Conservation (phyloP, 2,329 filamentous ascomycete genomes). For the Xylaria digitata region DNA sequence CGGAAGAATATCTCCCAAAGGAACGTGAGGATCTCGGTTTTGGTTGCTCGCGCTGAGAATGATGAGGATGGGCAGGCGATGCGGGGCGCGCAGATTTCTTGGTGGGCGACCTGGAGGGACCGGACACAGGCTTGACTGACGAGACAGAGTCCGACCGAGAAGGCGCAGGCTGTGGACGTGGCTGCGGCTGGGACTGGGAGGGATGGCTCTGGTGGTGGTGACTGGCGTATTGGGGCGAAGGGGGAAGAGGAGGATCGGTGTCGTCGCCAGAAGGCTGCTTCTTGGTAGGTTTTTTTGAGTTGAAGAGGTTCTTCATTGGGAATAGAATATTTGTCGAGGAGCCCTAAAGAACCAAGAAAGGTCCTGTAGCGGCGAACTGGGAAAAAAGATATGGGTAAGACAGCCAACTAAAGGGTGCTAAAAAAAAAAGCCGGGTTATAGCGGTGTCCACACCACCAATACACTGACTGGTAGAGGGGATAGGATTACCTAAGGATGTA, state of each 20-base stretch:
- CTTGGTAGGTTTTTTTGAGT: conserved; percentile 50
- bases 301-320: conserved; percentile 53
- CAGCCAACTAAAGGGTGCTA: conserved; percentile 32
- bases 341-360: conserved; percentile 17
- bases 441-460: conserved; percentile 38
- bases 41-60: conserved; percentile 44
- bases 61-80: conserved; percentile 44
- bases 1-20: conserved; percentile 61
- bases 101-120: conserved; percentile 39
- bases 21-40: conserved; percentile 59
- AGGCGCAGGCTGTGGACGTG: conserved; percentile 36
- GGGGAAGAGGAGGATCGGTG: conserved; percentile 43
- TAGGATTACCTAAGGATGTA: conserved; percentile 37
- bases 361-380: conserved; percentile 20
- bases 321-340: conserved; percentile 38
- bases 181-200: conserved; percentile 21
- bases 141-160: conserved; percentile 46
- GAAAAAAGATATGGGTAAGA: conserved; percentile 16
- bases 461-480: conserved; percentile 11
- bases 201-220: conserved; percentile 40
- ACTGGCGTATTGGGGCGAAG: conserved; percentile 34
- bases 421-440: conserved; percentile 31
- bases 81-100: conserved; percentile 48
- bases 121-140: conserved; percentile 44
- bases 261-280: conserved; percentile 49